Percentiles rank a stretch among this genome's conserved stretches.
Evolutionary conservation across 2,329 filamentous ascomycete species (phyloP).

Genomic region (Diaporthe citri): DNA sequence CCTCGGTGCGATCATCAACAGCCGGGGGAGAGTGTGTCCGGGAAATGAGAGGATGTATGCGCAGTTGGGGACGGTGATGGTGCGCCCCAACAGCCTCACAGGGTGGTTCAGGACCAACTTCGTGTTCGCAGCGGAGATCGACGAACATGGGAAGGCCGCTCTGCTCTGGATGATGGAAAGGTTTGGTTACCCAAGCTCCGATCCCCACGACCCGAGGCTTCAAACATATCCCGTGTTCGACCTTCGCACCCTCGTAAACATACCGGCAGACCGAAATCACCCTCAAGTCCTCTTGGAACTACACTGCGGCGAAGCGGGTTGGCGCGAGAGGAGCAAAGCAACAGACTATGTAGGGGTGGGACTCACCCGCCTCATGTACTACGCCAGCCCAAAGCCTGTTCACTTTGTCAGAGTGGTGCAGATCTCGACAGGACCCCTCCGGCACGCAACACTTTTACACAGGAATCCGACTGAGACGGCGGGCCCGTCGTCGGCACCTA

Average conservation of each 20-base stretch:
- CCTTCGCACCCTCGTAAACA: neutral
- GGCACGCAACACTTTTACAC: neutral
- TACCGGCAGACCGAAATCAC: neutral
- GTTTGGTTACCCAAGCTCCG: too few relatives aligned
- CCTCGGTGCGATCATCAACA: neutral
- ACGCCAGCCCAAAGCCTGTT: neutral
- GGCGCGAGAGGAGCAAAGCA: neutral
- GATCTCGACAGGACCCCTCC: neutral
- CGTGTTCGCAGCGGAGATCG: neutral
- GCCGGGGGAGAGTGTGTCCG: neutral
- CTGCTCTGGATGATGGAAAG: neutral
- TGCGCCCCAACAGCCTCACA: neutral
- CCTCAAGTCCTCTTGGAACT: neutral
- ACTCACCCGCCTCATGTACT: neutral
- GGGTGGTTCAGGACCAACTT: neutral
- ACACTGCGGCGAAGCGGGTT: neutral
- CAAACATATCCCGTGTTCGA: neutral
- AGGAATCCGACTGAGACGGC: too few relatives aligned
- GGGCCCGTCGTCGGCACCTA: neutral
- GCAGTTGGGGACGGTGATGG: conserved; percentile 1
- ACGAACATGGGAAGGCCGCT: neutral
- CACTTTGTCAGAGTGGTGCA: neutral
- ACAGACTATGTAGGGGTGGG: neutral
- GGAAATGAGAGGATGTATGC: neutral
- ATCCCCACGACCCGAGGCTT: too few relatives aligned